Conservation (phyloP, 805 yeast genomes). For the Candida taoyuanica region DNA sequence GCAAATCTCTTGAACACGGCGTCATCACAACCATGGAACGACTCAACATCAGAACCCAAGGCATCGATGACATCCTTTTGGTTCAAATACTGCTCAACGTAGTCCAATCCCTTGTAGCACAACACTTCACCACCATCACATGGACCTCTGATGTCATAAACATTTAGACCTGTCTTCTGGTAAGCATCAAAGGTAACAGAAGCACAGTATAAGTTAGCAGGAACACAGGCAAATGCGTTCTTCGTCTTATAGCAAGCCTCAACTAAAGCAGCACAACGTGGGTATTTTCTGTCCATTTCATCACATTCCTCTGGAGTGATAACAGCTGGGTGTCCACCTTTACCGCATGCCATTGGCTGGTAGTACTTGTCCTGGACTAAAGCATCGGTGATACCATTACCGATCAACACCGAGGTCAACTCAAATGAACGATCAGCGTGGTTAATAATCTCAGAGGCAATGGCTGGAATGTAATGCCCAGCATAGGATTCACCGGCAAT, state of each 20-base stretch:
- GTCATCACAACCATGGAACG: constrained; percentile 62
- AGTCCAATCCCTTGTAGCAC: constrained; percentile 71
- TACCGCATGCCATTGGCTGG: constrained; percentile 92
- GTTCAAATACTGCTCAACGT: constrained; percentile 73
- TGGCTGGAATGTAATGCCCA: constrained; percentile 77
- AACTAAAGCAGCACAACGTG: constrained; percentile 60
- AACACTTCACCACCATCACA: constrained; percentile 68
- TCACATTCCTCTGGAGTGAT: constrained; percentile 66
- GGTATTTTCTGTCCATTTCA: constrained; percentile 53
- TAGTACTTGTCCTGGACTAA: constrained; percentile 72
- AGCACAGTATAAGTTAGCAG: constrained; percentile 80
- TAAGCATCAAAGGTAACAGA: constrained; percentile 63
- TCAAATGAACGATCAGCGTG: constrained; percentile 51
- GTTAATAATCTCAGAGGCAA: constrained; percentile 48
- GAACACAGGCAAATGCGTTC: constrained; percentile 72
- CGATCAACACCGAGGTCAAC: constrained; percentile 77
- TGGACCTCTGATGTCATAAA: constrained; percentile 75
- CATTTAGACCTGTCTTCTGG: constrained; percentile 74
- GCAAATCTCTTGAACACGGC: constrained; percentile 65
- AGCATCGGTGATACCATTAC: constrained; percentile 90
- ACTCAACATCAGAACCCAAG: constrained; percentile 79
- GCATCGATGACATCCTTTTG: constrained; percentile 63
- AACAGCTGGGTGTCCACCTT: constrained; percentile 78
- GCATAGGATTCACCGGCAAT: constrained; percentile 85
- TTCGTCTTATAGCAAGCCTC: constrained; percentile 60